Evolutionary conservation across 306 rosid species (phyloP).

Genomic region (Prunus fruticosa): DNA sequence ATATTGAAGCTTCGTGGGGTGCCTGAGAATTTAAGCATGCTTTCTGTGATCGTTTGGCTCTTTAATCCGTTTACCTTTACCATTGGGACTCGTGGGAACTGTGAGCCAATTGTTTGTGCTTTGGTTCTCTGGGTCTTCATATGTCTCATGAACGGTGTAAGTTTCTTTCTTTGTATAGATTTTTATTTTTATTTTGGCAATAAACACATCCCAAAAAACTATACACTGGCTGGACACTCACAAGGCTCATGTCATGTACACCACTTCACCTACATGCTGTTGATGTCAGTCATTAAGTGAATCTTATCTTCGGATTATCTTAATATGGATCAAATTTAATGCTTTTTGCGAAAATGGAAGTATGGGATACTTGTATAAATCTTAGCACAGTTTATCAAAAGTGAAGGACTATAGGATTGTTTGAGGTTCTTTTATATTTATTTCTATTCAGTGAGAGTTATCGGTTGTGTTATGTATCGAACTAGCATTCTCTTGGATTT

Average conservation of each 20-base stretch:
- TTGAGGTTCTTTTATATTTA: neutral
- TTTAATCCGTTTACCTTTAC: slow-evolving; percentile 94
- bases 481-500: neutral
- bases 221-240: neutral
- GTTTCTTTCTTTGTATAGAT: slow-evolving; percentile 29
- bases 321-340: neutral
- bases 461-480: neutral
- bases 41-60: slow-evolving; percentile 73
- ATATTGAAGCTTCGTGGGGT: slow-evolving; percentile 78
- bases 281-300: neutral
- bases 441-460: neutral
- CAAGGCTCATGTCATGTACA: neutral
- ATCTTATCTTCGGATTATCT: neutral
- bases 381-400: neutral
- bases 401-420: neutral
- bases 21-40: slow-evolving; percentile 57
- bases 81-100: slow-evolving; percentile 89
- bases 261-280: neutral
- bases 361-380: neutral
- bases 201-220: neutral
- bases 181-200: neutral
- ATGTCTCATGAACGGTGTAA: slow-evolving; percentile 89
- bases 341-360: neutral
- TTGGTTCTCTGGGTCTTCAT: slow-evolving; percentile 72
- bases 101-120: slow-evolving; percentile 94